These are phyloP conservation scores for Actinomucor elegans DNA, from an alignment of 371 early-diverging fungal species.

Conservation along the genomic window DNA sequence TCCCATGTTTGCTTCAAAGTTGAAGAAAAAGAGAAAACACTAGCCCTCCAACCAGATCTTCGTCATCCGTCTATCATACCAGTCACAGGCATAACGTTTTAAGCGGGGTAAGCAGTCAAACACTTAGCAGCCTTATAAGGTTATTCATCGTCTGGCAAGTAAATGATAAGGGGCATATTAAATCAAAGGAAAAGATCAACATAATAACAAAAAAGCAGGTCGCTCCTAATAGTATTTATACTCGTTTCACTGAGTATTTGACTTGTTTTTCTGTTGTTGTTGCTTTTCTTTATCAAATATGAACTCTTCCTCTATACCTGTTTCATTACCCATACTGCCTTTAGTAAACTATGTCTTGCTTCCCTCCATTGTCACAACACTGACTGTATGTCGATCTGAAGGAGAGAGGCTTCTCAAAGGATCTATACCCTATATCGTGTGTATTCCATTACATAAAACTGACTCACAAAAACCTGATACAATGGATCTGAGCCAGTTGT, in stretches of 20 bases:
- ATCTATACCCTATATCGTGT: conserved; percentile 20
- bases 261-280: background rate
- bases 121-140: background rate
- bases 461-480: no score
- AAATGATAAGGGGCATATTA: no score
- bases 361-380: conserved; percentile 29
- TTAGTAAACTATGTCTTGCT: conserved; percentile 27
- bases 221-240: background rate
- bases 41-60: background rate
- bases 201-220: conserved; percentile 2
- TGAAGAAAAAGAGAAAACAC: background rate
- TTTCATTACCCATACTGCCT: conserved; percentile 25
- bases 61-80: background rate
- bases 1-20: conserved; percentile 9
- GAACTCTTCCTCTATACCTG: background rate
- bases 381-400: conserved; percentile 18
- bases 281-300: background rate
- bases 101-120: background rate
- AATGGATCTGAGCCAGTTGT: conserved; percentile 12
- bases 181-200: conserved; percentile 4
- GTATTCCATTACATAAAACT: conserved; percentile 19
- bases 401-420: background rate
- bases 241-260: background rate
- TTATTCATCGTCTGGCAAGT: no score
- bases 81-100: background rate